Percentiles rank a stretch among this genome's conserved stretches.
phyloP scores from a whole-genome alignment of 164 flowering plant species.

The Akebia trifoliata region DNA sequence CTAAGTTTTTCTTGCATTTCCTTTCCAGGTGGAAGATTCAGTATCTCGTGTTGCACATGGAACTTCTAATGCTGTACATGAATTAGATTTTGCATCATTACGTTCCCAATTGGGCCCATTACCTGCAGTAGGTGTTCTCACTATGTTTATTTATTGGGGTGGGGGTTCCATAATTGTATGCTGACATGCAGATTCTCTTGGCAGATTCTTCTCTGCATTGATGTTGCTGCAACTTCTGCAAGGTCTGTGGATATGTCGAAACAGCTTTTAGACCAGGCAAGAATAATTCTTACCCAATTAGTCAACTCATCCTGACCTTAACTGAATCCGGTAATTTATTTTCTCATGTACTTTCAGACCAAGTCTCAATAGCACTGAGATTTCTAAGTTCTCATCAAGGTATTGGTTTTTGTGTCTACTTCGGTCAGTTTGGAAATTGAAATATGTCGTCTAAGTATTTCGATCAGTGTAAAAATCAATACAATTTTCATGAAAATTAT shows the following conservation, averaged over 20 bases:
- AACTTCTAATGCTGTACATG: constrained; percentile 44
- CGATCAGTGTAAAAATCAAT: too few relatives aligned
- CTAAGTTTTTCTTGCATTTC: background rate
- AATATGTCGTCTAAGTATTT: too few relatives aligned
- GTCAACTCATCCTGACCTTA: background rate
- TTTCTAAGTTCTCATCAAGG: too few relatives aligned
- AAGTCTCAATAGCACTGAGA: background rate
- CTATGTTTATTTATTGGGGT: constrained; percentile 3
- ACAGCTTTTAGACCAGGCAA: constrained; percentile 88
- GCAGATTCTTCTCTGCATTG: constrained; percentile 92
- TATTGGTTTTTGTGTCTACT: too few relatives aligned
- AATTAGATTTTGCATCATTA: constrained; percentile 72
- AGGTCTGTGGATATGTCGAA: constrained; percentile 54
- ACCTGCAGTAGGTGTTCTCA: constrained; percentile 56
- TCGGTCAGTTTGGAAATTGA: too few relatives aligned
- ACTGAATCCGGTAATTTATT: background rate
- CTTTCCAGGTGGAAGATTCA: constrained; percentile 79
- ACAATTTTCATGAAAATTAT: too few relatives aligned
- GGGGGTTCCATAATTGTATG: too few relatives aligned
- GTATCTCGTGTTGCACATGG: constrained; percentile 84
- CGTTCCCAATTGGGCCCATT: constrained; percentile 86
- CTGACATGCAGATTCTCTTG: constrained; percentile 5
- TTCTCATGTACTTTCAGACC: background rate
- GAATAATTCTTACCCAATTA: constrained; percentile 6
- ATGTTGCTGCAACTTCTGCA: constrained; percentile 84